Evolutionary conservation across 352 stramenopile species (phyloP), one percentile per base, ranked within the genome.

Genomic region (Aphanomyces invadans): DNA sequence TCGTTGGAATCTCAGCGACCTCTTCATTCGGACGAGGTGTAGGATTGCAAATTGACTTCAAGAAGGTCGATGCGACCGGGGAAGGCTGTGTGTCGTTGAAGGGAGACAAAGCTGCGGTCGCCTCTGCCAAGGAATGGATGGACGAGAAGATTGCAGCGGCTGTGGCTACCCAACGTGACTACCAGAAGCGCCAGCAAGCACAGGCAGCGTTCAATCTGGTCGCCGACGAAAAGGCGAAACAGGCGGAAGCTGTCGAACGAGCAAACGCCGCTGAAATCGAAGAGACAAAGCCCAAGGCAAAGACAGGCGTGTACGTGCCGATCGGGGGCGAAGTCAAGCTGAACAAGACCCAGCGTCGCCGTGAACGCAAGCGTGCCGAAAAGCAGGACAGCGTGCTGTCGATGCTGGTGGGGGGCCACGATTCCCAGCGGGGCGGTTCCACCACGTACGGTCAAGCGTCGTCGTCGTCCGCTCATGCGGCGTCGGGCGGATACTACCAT

Each of bases 311-410:
- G 12, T 57, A 33, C 23, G 60, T 67, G 32, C 60, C 60, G 9
- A 44, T 67, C 3, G 60, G 60, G 17, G 60, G 38, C 17, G 64
- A 74, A 21, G 48, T 65, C 19, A 89, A 88, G 57, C 71, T 92
- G 26, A 86, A 75, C 46, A 92, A 92, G 75, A 92, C 90, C 71
- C 80, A 89, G 73, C 81, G 83, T 39, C 83, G 81, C 5, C 83
- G 83, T 19, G 76, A 89, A 76, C 81, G 83, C 64, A 89, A 89
- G 68, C 83, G 83, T 28, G 81, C 81, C 19, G 81, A 92, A 66
- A 89, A 89, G 29, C 80, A 92, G 64, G 77, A 88, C 56, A 49
- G 87, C 53, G 81, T 87, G 23, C 61, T 88, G 59, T 83, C 76
- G 10, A 84, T 87, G 78, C 66, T 88, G 44, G 71, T 88, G 26